These are phyloP conservation scores for Elasticomyces elasticus DNA, from an alignment of 495 filamentous ascomycete genomes.

Conservation along the genomic window DNA sequence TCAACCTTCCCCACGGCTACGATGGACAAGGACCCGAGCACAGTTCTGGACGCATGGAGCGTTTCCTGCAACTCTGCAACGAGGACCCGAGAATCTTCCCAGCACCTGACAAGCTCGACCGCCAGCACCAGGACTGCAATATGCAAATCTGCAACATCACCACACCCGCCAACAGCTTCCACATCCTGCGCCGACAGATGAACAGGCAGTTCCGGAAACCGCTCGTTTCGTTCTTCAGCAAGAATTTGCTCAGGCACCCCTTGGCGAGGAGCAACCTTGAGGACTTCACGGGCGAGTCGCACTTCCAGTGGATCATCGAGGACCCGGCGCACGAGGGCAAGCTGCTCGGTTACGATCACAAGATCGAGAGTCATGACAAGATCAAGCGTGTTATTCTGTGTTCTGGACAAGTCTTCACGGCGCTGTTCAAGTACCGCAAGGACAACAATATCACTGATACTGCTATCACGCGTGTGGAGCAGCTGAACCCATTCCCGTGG, in stretches of 20 bases:
- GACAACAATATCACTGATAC: constrained; percentile 73
- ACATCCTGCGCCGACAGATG: constrained; percentile 92
- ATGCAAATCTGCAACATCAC: constrained; percentile 98
- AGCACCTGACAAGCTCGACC: constrained; percentile 72
- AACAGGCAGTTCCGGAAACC: constrained; percentile 98
- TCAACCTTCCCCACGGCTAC: constrained; percentile 94
- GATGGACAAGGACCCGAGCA: constrained; percentile 98
- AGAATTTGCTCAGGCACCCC: constrained; percentile 85
- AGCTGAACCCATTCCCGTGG: constrained; percentile 98
- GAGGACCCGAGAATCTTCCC: constrained; percentile 95
- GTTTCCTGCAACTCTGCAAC: constrained; percentile 95
- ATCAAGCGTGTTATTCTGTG: constrained; percentile 92
- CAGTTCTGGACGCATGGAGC: constrained; percentile 94
- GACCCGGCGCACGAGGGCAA: constrained; percentile 69
- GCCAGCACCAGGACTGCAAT: constrained; percentile 98
- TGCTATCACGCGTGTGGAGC: constrained; percentile 90
- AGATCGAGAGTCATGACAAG: constrained; percentile 69
- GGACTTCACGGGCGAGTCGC: constrained; percentile 78
- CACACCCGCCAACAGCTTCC: constrained; percentile 85
- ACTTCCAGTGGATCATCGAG: constrained; percentile 92
- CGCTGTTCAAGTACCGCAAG: constrained; percentile 83
- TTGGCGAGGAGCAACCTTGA: constrained; percentile 79
- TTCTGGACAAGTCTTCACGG: constrained; percentile 86
- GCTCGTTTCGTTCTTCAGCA: constrained; percentile 94
- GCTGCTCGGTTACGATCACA: constrained; percentile 15